Evolutionary conservation across 768 basidiomycete species (phyloP), one percentile per base, ranked within the genome.

Genomic region (Clitopilus hobsonii): DNA sequence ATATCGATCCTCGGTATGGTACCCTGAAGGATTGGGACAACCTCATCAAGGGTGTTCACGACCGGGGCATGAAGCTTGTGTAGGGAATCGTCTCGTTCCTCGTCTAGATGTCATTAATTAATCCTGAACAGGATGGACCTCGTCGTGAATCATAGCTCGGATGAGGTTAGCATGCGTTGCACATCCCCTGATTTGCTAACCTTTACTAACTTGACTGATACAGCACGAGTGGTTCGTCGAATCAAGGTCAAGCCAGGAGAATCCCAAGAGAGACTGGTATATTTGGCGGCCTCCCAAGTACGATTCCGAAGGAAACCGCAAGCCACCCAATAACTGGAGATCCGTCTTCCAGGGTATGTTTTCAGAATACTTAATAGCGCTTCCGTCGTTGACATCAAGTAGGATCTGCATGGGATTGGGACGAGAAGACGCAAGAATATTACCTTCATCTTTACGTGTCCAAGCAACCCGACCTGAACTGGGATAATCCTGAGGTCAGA

Each of bases 381-480:
- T 29, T 25, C 22, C 28, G 16, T 22, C 30, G 24, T 22, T n/a
- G 16, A 30, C 28, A 28, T 29, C n/a, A 26, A 6, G 24, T 64
- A 84, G 83, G 83, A 11, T 82, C 86, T 0, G 84, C 81, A 10
- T 91, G 89, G 89, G 79, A 84, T 20, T 87, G 79, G 59, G 85
- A 89, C 68, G 78, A 80, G 56, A 60, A 60, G 10, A 85, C 85
- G 3, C 70, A 81, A 18, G 86, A 90, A 67, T 90, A 86, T 59
- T 88, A 89, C 64, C 79, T 89, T 53, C 88, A 89, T 67, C 61
- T 89, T 1, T 91, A 82, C 67, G 70, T 80, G 52, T 63, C 74
- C 7, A 79, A 88, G 61, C 88, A 89, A 69, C 89, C 88, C 0
- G 89, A 90, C 63, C 66, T 90, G 14, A 89, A 91, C 64, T 90